Percentiles rank a stretch among this genome's conserved stretches.
phyloP scores from a whole-genome alignment of 225 moss, liverwort and hornwort genomes.

The Rhytidiadelphus loreus region DNA sequence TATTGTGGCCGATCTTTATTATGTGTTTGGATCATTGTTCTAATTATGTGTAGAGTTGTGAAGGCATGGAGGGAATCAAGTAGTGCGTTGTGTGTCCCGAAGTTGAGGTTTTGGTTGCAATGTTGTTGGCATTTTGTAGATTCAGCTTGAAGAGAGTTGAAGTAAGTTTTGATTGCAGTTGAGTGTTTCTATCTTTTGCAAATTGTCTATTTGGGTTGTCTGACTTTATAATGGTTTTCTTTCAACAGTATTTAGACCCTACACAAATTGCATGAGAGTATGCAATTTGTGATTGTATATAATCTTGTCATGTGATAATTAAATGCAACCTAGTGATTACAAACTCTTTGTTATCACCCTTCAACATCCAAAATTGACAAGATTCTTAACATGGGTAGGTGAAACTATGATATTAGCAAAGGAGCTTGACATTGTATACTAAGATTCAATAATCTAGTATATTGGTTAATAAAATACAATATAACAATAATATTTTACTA shows the following conservation, averaged over 20 bases:
- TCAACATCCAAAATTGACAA: neutral
- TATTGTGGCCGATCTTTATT: neutral
- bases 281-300: too few species aligned
- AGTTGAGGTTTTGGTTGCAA: neutral
- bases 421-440: neutral
- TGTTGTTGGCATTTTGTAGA: neutral
- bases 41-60: neutral
- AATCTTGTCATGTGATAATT: neutral
- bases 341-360: neutral
- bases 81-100: neutral
- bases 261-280: fast-evolving
- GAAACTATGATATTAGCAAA: neutral
- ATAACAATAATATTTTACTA: neutral
- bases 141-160: neutral
- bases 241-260: neutral
- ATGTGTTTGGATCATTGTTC: neutral
- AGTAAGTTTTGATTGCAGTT: neutral
- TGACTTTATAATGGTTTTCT: neutral
- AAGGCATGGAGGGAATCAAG: neutral
- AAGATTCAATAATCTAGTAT: neutral
- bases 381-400: neutral
- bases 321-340: fast-evolving
- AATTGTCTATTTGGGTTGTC: fast-evolving
- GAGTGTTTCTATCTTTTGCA: neutral
- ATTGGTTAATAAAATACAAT: too few species aligned